phyloP scores from a whole-genome alignment of 2,329 filamentous ascomycete genomes.

The Phoma sp. region DNA sequence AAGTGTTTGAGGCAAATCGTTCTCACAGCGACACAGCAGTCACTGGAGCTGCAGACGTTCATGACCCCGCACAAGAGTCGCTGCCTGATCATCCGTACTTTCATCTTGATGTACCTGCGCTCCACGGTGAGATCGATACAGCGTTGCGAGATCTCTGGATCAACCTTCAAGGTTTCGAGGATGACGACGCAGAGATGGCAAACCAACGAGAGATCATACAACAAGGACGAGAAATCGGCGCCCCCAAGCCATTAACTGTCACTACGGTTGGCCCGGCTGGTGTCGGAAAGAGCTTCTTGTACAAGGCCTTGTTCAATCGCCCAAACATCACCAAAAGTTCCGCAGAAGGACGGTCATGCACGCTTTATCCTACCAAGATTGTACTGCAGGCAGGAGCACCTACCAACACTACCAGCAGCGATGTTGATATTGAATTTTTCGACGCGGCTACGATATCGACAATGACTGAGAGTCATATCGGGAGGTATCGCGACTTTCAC shows the following conservation, averaged over 20 bases:
- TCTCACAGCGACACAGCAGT: not conserved
- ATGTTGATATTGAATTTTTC: constrained; percentile 7
- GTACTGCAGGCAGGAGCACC: not conserved
- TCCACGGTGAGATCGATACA: constrained; percentile 1
- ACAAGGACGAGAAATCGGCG: constrained; percentile 3
- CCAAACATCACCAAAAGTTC: constrained; percentile 13
- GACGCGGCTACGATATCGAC: not conserved
- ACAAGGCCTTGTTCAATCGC: constrained; percentile 15
- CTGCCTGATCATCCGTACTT: constrained; percentile 8
- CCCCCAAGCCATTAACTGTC: constrained; percentile 4
- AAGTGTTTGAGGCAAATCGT: not conserved
- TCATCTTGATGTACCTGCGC: not conserved
- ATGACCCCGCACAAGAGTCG: constrained; percentile 1
- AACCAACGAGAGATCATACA: constrained; percentile 12
- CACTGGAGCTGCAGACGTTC: not conserved
- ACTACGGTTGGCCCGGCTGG: constrained; percentile 14
- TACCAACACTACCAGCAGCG: not conserved
- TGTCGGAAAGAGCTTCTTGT: constrained; percentile 12
- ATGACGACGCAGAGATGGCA: constrained; percentile 7
- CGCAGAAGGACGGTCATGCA: constrained; percentile 14
- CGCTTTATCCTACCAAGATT: constrained; percentile 13
- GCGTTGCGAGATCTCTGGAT: constrained; percentile 7
- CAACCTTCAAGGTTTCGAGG: constrained; percentile 4
- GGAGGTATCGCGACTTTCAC: constrained; percentile 6
- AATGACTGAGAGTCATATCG: constrained; percentile 10